phyloP scores from a whole-genome alignment of 306 rosid species.

The Ceratonia siliqua region DNA sequence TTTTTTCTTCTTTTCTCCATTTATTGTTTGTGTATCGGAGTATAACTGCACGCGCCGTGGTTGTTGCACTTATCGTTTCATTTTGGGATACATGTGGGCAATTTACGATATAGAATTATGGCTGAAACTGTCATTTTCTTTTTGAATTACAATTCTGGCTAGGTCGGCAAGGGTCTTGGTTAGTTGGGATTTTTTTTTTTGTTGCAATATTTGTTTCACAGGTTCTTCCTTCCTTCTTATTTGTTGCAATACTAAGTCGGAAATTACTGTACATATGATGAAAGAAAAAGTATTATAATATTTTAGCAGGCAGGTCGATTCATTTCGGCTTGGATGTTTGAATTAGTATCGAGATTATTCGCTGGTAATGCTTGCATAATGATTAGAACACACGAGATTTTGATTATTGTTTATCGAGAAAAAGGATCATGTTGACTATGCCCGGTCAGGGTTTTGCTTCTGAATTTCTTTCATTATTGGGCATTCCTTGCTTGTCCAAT shows the following conservation, averaged over 20 bases:
- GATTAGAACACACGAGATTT: neutral
- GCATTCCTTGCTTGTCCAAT: neutral
- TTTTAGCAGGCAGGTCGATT: neutral
- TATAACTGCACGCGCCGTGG: neutral
- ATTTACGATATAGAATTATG: neutral
- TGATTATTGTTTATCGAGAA: conserved; percentile 22
- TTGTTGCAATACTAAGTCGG: neutral
- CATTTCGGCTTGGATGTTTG: conserved; percentile 18
- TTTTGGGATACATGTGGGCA: conserved; percentile 9
- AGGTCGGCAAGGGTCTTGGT: neutral
- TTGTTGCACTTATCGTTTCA: neutral
- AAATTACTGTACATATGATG: conserved; percentile 9
- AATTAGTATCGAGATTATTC: conserved; percentile 17
- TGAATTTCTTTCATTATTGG: neutral
- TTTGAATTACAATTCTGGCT: conserved; percentile 19
- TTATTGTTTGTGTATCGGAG: neutral
- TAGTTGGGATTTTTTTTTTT: neutral
- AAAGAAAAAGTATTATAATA: neutral
- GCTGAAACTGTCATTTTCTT: conserved; percentile 12
- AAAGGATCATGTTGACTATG: conserved; percentile 15
- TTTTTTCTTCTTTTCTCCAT: neutral
- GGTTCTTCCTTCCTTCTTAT: neutral
- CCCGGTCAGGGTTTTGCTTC: neutral
- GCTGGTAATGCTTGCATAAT: neutral
- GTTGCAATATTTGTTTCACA: neutral